Evolutionary conservation across 148 eudicot genomes (phyloP).

Genomic region (Rhododendron griersonianum): DNA sequence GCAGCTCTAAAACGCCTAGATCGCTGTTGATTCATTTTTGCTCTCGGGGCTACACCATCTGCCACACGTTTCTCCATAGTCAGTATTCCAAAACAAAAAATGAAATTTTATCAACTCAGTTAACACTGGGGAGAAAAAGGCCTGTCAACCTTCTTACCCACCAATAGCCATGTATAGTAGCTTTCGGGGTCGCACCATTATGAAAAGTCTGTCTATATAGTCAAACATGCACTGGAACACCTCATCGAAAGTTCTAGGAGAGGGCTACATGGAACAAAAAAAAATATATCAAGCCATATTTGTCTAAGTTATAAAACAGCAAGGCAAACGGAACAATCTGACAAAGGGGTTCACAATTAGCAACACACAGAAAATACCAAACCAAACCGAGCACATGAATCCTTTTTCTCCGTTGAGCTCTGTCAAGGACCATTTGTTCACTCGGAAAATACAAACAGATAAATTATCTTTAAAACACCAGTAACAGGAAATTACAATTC

Average conservation of each 20-base stretch:
- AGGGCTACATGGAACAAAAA: constrained; percentile 55
- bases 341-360: background rate
- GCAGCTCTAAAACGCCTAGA: constrained; percentile 98
- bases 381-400: no score
- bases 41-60: constrained; percentile 99
- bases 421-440: no score
- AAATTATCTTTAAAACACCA: background rate
- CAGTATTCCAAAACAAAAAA: background rate
- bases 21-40: constrained; percentile 99
- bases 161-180: constrained; percentile 97
- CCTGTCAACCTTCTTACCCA: constrained; percentile 37
- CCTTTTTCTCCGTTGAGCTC: no score
- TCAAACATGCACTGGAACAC: constrained; percentile 90
- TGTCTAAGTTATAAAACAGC: background rate
- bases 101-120: background rate
- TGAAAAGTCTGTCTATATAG: constrained; percentile 91
- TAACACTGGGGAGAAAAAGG: background rate
- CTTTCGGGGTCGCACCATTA: constrained; percentile 94
- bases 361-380: background rate
- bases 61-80: constrained; percentile 16
- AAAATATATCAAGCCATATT: background rate
- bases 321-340: background rate
- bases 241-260: constrained; percentile 86
- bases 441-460: background rate
- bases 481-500: background rate